Conservation (phyloP, 2,329 filamentous ascomycete species). For the Trichoderma endophyticum region DNA sequence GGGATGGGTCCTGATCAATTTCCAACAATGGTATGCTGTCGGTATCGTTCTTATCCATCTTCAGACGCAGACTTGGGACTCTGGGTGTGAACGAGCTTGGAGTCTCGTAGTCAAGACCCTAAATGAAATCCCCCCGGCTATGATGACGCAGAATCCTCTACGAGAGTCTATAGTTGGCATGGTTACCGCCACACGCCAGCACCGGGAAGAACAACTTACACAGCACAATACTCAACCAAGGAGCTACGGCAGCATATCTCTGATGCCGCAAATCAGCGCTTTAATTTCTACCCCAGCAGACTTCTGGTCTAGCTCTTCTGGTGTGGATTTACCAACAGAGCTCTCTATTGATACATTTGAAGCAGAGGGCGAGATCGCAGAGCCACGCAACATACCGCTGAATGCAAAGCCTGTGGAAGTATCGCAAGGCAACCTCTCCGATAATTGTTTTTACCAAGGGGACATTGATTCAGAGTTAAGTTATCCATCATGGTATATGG, state of each 20-base stretch:
- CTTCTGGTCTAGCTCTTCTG: background rate
- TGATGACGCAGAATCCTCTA: constrained; percentile 7
- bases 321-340: background rate
- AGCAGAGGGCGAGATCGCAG: background rate
- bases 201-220: background rate
- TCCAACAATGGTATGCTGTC: background rate
- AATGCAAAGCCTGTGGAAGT: background rate
- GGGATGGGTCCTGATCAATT: background rate
- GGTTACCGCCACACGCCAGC: background rate
- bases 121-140: background rate
- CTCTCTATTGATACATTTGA: background rate
- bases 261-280: background rate
- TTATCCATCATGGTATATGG: background rate
- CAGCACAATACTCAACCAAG: background rate
- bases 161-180: background rate
- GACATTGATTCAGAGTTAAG: background rate
- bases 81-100: background rate
- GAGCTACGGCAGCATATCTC: background rate
- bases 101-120: background rate
- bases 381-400: background rate
- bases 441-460: background rate
- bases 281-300: background rate
- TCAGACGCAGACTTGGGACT: background rate
- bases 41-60: background rate
- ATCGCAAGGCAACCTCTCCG: background rate